These are phyloP conservation scores for Sporothrix brasiliensis DNA, from an alignment of 2,329 filamentous ascomycete species.

Conservation along the genomic window DNA sequence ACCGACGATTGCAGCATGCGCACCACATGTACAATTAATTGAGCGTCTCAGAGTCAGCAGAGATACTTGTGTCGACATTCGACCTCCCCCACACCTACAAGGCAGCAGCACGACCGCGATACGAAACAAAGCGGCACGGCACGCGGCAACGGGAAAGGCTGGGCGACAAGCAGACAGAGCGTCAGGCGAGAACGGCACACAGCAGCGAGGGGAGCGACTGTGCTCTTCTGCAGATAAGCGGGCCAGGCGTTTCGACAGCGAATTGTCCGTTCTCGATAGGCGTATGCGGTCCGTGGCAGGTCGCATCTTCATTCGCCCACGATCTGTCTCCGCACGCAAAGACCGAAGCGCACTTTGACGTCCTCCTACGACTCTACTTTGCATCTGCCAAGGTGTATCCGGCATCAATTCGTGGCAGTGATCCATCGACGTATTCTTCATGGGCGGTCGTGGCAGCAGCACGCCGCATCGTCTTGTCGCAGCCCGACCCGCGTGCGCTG, in stretches of 20 bases:
- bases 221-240: background rate
- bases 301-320: slow-evolving; percentile 17
- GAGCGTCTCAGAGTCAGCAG: background rate
- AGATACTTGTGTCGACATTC: background rate
- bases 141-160: slow-evolving; percentile 2
- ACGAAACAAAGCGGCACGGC: slow-evolving; percentile 9
- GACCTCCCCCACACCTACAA: background rate
- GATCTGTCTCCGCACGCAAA: background rate
- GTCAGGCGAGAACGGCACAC: background rate
- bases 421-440: background rate
- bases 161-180: background rate
- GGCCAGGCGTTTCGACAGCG: background rate
- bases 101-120: slow-evolving; percentile 8
- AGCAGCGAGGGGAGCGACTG: background rate
- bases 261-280: background rate
- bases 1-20: background rate
- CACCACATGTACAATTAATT: background rate
- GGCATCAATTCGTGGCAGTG: background rate
- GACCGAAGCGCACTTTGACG: background rate
- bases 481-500: slow-evolving; percentile 5
- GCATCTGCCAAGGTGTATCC: background rate
- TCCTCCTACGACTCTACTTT: background rate
- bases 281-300: background rate
- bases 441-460: slow-evolving; percentile 11
- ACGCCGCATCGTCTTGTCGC: slow-evolving; percentile 12